phyloP scores from a whole-genome alignment of 495 filamentous ascomycete genomes.

The Elaphomyces granulatus region DNA sequence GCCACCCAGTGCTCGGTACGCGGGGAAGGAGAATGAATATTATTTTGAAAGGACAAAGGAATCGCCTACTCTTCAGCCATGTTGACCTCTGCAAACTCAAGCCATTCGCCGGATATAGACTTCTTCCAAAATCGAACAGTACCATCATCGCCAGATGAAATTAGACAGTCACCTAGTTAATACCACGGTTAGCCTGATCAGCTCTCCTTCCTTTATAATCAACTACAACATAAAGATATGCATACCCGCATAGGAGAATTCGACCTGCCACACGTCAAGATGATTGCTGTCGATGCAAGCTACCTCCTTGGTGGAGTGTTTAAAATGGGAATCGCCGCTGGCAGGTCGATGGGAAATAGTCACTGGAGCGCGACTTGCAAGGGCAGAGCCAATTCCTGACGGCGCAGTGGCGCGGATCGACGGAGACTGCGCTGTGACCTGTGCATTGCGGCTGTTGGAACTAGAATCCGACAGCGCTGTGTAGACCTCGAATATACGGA shows the following conservation, averaged over 20 bases:
- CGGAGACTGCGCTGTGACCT: slow-evolving; percentile 20
- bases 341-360: slow-evolving; percentile 21
- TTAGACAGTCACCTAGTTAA: slow-evolving; percentile 31
- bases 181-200: no score
- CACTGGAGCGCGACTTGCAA: slow-evolving; percentile 28
- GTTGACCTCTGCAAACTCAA: slow-evolving; percentile 37
- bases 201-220: no score
- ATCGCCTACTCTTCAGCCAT: slow-evolving; percentile 22
- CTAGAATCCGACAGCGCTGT: slow-evolving; percentile 28
- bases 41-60: neutral
- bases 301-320: slow-evolving; percentile 32
- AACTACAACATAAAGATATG: no score
- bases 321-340: slow-evolving; percentile 24
- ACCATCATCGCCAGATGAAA: slow-evolving; percentile 37
- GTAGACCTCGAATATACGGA: slow-evolving; percentile 71
- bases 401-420: slow-evolving; percentile 26
- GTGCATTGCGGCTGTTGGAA: slow-evolving; percentile 13
- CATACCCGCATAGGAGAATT: slow-evolving; percentile 34
- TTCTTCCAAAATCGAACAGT: slow-evolving; percentile 39
- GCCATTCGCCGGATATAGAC: slow-evolving; percentile 32
- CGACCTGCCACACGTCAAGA: slow-evolving; percentile 37
- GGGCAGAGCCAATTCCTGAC: slow-evolving; percentile 37
- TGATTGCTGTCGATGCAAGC: slow-evolving; percentile 36
- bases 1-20: no score
- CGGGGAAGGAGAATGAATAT: no score